Evolutionary conservation across 768 basidiomycete genomes (phyloP), one percentile per base, ranked within the genome.

Genomic region (Termitomyces sp.): DNA sequence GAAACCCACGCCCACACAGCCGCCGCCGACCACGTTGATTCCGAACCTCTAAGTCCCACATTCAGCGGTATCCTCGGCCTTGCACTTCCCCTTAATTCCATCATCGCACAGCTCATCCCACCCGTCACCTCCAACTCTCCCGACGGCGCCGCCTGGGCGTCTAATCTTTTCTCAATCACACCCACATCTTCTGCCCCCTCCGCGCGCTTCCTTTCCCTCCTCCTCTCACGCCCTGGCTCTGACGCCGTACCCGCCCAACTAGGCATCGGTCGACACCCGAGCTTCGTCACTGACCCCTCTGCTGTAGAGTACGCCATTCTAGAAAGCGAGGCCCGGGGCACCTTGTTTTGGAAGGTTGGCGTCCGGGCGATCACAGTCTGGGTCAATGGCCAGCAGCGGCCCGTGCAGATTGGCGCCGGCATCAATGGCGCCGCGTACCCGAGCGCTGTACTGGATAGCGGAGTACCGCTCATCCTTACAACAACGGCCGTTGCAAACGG

Each of bases 1-100:
- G 2, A 9, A 32, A 14, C 34, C 12, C 49, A 53, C 41, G 17
- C 30, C 17, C 21, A 22, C 37, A 1, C 64, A 88, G 88, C 81
- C 51, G 84, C 88, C 2, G 89, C 81, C 4, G 66, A 74, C 37
- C 59, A 60, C 38, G 81, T 91, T 46, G 42, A 68, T 1, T 62
- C 71, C 37, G 90, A 92, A 66, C 80, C 80, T 0, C 77, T 92
- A 7, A 68, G 77, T 0, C 62, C 74, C 9, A 59, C 71, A 12
- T 92, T 87, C 65, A 74, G 70, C 56, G 90, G 90, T 26, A 77
- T 91, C 50, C 76, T 91, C 5, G 90, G 89, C 17, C 82, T 92
- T 45, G 87, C 88, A 1, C 82, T 90, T 26, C 87, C 90, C 22
- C 69, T 73, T 45, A 83, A 90, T 69, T 87, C 84, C n/a, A 59